Conservation (phyloP, 345 rosid genomes). For the Salix brachista region DNA sequence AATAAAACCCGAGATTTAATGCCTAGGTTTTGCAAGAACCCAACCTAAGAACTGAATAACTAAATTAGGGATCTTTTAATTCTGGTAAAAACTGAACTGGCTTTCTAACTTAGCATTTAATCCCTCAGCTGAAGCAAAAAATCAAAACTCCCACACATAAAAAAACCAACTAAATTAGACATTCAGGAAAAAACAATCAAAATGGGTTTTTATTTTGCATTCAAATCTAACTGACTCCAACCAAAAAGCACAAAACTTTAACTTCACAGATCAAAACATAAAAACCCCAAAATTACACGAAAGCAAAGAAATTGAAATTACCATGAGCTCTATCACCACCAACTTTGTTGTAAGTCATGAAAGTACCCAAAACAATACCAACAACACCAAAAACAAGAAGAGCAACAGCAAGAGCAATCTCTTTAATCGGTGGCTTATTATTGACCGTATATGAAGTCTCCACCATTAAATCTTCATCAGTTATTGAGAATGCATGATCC, state of each 20-base stretch:
- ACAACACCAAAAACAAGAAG: slow-evolving; percentile 80
- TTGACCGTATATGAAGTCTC: slow-evolving; percentile 56
- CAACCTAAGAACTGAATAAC: background rate
- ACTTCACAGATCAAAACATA: background rate
- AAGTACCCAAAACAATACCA: slow-evolving; percentile 61
- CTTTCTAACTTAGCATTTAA: background rate
- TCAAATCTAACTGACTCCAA: background rate
- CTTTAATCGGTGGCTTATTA: slow-evolving; percentile 84
- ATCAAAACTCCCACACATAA: background rate
- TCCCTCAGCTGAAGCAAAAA: background rate
- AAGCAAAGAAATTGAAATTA: background rate
- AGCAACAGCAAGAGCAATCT: slow-evolving; percentile 85
- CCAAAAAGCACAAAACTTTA: background rate
- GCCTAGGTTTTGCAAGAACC: background rate
- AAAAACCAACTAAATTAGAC: background rate
- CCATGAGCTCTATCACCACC: slow-evolving; percentile 96
- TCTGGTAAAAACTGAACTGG: background rate
- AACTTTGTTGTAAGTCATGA: slow-evolving; percentile 68
- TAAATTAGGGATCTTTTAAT: background rate
- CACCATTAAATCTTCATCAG: slow-evolving; percentile 90
- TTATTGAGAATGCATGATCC: slow-evolving; percentile 90
- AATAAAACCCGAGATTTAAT: background rate
- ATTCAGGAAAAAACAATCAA: background rate
- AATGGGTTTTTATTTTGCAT: background rate
- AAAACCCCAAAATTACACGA: background rate